Percentiles rank a stretch among this genome's conserved stretches.
Evolutionary conservation across 257 asterid species (phyloP).

Genomic region (Handroanthus guayacan): DNA sequence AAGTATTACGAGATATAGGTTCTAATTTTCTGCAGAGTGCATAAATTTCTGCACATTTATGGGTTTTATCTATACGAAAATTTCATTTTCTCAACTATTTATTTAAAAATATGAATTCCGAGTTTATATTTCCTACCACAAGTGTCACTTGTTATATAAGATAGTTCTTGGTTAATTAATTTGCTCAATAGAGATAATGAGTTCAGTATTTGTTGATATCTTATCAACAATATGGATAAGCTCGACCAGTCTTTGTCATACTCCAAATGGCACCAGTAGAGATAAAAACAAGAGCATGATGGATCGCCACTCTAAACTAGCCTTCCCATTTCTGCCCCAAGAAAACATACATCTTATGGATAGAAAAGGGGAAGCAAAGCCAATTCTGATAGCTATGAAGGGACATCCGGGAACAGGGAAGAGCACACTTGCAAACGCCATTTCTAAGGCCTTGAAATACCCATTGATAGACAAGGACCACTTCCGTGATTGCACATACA

Average conservation of each 20-base stretch:
- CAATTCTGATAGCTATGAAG: conserved; percentile 72
- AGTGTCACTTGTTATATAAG: background rate
- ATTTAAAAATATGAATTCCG: background rate
- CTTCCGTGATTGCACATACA: conserved; percentile 59
- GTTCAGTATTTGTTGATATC: too few species aligned
- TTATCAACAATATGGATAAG: conserved; percentile 30
- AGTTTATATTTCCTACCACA: background rate
- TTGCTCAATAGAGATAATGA: background rate
- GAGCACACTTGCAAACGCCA: conserved; percentile 64
- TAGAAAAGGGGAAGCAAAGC: conserved; percentile 31
- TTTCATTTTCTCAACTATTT: background rate
- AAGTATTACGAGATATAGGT: too few species aligned
- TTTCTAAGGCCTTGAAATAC: conserved; percentile 59
- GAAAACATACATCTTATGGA: conserved; percentile 33
- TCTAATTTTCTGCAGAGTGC: background rate
- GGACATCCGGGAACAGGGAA: conserved; percentile 94
- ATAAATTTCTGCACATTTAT: background rate
- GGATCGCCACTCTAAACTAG: background rate
- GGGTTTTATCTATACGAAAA: background rate
- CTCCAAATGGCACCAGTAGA: background rate
- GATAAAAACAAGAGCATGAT: background rate
- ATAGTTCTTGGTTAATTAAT: background rate
- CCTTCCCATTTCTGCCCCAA: background rate
- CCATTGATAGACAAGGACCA: conserved; percentile 82
- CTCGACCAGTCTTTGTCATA: conserved; percentile 6